phyloP scores from a whole-genome alignment of 495 filamentous ascomycete species.

The Aspergillus sclerotioniger region DNA sequence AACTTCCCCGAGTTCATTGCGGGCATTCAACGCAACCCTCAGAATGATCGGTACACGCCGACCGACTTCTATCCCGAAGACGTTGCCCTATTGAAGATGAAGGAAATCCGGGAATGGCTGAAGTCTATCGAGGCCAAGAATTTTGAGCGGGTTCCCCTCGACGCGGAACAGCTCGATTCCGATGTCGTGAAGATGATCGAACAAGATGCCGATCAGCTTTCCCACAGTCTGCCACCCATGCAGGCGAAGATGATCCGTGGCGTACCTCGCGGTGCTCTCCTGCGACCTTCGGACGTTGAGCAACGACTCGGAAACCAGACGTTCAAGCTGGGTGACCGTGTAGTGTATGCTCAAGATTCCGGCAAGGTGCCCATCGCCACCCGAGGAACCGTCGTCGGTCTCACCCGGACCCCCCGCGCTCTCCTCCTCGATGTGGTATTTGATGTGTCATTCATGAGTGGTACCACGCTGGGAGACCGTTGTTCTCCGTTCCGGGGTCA shows the following conservation, averaged over 20 bases:
- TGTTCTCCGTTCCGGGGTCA: slow-evolving; percentile 96
- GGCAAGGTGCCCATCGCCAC: slow-evolving; percentile 94
- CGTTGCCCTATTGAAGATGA: slow-evolving; percentile 58
- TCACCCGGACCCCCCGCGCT: slow-evolving; percentile 77
- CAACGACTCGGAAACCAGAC: slow-evolving; percentile 81
- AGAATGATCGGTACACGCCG: slow-evolving; percentile 70
- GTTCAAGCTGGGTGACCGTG: slow-evolving; percentile 83
- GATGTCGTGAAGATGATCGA: slow-evolving; percentile 83
- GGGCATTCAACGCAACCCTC: slow-evolving; percentile 73
- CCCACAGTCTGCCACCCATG: slow-evolving; percentile 51
- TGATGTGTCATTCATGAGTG: slow-evolving; percentile 93
- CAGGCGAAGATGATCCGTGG: slow-evolving; percentile 59
- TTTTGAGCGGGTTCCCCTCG: slow-evolving; percentile 90
- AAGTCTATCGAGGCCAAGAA: slow-evolving; percentile 84
- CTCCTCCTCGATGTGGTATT: slow-evolving; percentile 89
- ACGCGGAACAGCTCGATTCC: slow-evolving; percentile 93
- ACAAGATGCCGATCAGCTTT: slow-evolving; percentile 62
- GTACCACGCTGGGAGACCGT: slow-evolving; percentile 80
- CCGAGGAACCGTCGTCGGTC: slow-evolving; percentile 87
- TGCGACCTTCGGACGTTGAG: slow-evolving; percentile 90
- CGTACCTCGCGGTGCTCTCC: slow-evolving; percentile 80
- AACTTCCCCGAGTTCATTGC: slow-evolving; percentile 94
- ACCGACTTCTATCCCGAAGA: slow-evolving; percentile 82
- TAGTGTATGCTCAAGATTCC: slow-evolving; percentile 89
- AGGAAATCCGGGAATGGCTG: slow-evolving; percentile 88